Conservation (phyloP, 768 basidiomycete genomes). For the Russula ochroleuca region DNA sequence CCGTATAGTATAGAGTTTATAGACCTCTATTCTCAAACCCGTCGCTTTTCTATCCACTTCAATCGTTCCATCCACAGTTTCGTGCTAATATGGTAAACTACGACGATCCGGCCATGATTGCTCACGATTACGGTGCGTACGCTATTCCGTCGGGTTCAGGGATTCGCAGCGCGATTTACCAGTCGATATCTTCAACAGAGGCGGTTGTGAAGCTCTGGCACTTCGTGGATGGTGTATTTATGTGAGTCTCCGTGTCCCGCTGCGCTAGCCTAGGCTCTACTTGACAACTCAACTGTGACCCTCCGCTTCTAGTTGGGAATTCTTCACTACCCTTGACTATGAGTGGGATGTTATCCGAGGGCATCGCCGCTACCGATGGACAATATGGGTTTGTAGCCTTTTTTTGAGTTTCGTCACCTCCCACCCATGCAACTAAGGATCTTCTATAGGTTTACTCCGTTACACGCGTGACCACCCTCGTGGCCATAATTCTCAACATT, state of each 20-base stretch:
- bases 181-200: too few species aligned
- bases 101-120: too few species aligned
- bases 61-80: too few species aligned
- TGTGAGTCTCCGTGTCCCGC: neutral
- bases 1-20: too few species aligned
- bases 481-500: conserved; percentile 1
- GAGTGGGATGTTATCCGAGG: neutral
- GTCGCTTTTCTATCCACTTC: too few species aligned
- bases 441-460: conserved; percentile 12
- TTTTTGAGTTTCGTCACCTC: neutral
- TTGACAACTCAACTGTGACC: neutral
- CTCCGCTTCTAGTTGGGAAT: conserved; percentile 2
- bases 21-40: too few species aligned
- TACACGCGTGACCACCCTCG: conserved; percentile 1
- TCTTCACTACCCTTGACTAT: neutral
- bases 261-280: neutral
- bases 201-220: too few species aligned
- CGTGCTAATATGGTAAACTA: too few species aligned
- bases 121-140: too few species aligned
- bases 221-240: too few species aligned
- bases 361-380: neutral
- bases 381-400: conserved; percentile 9
- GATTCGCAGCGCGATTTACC: too few species aligned
- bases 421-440: neutral
- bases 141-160: too few species aligned